Evolutionary conservation across 2,329 filamentous ascomycete species (phyloP), one percentile per base, ranked within the genome.

Genomic region (Alternaria triticina): DNA sequence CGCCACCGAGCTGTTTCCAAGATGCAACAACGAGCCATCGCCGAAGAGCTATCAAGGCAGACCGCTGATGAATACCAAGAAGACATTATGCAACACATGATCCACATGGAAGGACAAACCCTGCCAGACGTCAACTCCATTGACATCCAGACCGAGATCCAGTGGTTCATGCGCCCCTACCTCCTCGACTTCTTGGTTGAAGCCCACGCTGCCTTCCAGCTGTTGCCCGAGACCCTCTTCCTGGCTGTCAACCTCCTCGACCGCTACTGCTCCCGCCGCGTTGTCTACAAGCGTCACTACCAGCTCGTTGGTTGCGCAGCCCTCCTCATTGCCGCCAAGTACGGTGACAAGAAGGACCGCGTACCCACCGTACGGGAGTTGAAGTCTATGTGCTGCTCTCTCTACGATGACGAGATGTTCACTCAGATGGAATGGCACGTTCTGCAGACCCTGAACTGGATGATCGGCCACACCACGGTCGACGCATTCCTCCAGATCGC

Each of bases 361-460:
- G 96, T 99, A n/a, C 96, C 96, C 5, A 96, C 96, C 69, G 96
- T 99, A 79, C 90, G 93, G 79, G 96, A 99, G 80, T 86, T 99
- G 69, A 97, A 97, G 87, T 96, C 95, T 71, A 98, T 99, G 96
- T 99, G 96, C 87, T 98, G 96, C 83, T 94, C 92, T 40, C 87
- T 98, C 43, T 99, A 99, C 83, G 96, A 99, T 75, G 94, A 97
- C 54, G 95, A 97, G 83, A 99, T 99, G 96, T 99, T 99, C 83
- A 95, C 94, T 11, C 96, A 99, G 82, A 99, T 99, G 96, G 96
- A 99, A 84, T 98, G 96, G 94, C 96, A 99, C 81, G 95, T 99
- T 40, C 87, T 99, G 73, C 96, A 97, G 83, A 99, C 96, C 2
- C 88, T 99, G 63, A 93, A 96, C 79, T 99, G 96, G 96, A 89